These are phyloP conservation scores for Naganishia onofrii DNA, from an alignment of 768 basidiomycete genomes.

Conservation along the genomic window DNA sequence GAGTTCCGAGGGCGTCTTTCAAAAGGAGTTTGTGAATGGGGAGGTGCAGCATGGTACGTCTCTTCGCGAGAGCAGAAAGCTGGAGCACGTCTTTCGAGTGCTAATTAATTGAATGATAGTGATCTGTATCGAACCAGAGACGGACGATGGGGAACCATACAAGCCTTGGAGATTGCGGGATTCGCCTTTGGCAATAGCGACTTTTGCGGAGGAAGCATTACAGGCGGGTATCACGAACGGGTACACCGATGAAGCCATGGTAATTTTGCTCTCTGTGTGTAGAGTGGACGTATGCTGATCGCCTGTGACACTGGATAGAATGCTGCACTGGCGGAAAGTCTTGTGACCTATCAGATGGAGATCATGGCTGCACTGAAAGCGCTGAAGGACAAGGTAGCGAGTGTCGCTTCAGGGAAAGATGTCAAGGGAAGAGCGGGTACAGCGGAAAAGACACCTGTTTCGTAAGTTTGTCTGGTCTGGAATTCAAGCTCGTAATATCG, in stretches of 20 bases:
- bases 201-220: constrained; percentile 31
- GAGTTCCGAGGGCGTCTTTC: constrained; percentile 48
- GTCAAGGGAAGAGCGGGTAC: neutral
- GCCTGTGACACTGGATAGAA: constrained; percentile 32
- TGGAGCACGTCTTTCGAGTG: too few species aligned
- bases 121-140: constrained; percentile 50
- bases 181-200: constrained; percentile 42
- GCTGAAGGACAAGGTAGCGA: constrained; percentile 34
- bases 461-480: neutral
- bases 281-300: too few species aligned
- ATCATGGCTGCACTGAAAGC: constrained; percentile 42
- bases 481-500: neutral
- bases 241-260: constrained; percentile 12
- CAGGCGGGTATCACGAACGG: constrained; percentile 19
- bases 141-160: constrained; percentile 44
- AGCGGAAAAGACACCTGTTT: constrained; percentile 3
- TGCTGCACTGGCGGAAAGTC: constrained; percentile 44
- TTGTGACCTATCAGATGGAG: constrained; percentile 50
- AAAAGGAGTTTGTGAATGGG: constrained; percentile 52
- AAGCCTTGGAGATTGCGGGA: constrained; percentile 49
- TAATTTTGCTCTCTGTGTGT: neutral
- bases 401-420: constrained; percentile 6
- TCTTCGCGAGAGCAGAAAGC: neutral
- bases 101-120: constrained; percentile 34
- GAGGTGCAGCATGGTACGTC: constrained; percentile 52